phyloP scores from a whole-genome alignment of 2,329 filamentous ascomycete genomes.

The Fusarium aywerte region DNA sequence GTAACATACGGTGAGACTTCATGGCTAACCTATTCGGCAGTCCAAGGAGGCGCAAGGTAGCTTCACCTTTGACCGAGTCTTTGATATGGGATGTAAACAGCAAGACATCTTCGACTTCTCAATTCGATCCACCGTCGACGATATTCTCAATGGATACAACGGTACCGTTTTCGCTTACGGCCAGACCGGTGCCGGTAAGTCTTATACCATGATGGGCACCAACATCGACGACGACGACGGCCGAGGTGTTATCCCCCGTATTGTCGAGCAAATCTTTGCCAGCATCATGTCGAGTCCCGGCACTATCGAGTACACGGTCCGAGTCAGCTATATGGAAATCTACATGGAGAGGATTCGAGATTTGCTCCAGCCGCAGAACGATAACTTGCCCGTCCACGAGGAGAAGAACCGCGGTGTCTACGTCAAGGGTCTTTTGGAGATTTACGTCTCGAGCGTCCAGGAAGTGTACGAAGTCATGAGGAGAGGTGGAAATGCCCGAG shows the following conservation, averaged over 20 bases:
- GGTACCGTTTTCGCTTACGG: conserved; percentile 98
- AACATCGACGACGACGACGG: conserved; percentile 91
- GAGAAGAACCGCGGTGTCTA: conserved; percentile 97
- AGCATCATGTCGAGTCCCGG: conserved; percentile 91
- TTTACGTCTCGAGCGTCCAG: conserved; percentile 94
- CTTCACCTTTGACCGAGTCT: conserved; percentile 98
- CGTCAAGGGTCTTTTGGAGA: conserved; percentile 92
- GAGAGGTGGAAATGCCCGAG: conserved; percentile 86
- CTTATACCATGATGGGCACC: conserved; percentile 86
- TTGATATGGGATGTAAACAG: conserved; percentile 92
- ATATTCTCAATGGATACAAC: conserved; percentile 99
- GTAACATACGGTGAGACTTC: conserved; percentile 8
- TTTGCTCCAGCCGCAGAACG: conserved; percentile 89
- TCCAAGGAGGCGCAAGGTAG: conserved; percentile 83
- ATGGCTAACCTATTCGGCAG: conserved; percentile 58
- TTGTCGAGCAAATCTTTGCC: conserved; percentile 96
- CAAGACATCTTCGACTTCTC: conserved; percentile 98
- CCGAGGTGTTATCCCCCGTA: conserved; percentile 95
- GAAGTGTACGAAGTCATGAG: conserved; percentile 98
- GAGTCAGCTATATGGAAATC: conserved; percentile 99
- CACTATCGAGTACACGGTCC: conserved; percentile 98
- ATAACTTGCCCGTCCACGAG: conserved; percentile 97
- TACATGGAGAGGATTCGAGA: conserved; percentile 99
- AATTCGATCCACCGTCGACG: conserved; percentile 93
- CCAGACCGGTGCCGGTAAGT: conserved; percentile 98